A percentile compares a stretch with the other conserved stretches of the same genome.
Conservation (phyloP, 192 early-diverging fungal genomes). For the Podila epicladia region DNA sequence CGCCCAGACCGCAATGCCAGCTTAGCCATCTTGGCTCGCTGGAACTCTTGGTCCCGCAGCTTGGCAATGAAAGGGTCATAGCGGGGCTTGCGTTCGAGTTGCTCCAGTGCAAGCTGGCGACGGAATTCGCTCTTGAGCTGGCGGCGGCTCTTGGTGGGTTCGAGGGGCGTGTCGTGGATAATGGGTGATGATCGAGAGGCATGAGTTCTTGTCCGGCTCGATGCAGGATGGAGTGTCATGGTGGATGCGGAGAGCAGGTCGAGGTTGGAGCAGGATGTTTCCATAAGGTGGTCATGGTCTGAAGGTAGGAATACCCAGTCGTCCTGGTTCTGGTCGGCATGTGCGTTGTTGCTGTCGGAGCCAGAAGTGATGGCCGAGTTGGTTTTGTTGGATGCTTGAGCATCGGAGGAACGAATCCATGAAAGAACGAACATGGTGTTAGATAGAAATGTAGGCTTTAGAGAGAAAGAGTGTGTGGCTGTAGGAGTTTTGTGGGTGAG, state of each 20-base stretch:
- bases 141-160: conserved; percentile 23
- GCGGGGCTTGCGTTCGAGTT: conserved; percentile 23
- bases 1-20: conserved; percentile 25
- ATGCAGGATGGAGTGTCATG: conserved; percentile 15
- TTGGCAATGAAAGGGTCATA: conserved; percentile 41
- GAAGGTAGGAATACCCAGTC: conserved; percentile 46
- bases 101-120: conserved; percentile 17
- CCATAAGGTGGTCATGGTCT: conserved; percentile 34
- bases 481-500: background rate
- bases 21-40: conserved; percentile 22
- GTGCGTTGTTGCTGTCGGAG: background rate
- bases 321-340: conserved; percentile 10
- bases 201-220: background rate
- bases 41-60: conserved; percentile 31
- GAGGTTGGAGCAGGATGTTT: conserved; percentile 31
- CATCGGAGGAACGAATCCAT: conserved; percentile 44
- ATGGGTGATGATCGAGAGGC: background rate
- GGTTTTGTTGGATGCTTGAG: conserved; percentile 12
- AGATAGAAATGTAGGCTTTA: background rate
- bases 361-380: background rate
- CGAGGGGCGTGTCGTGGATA: background rate
- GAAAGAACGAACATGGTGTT: conserved; percentile 31
- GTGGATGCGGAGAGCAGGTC: conserved; percentile 36
- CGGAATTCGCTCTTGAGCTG: conserved; percentile 40
- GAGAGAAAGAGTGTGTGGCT: background rate